Evolutionary conservation across 2,329 filamentous ascomycete genomes (phyloP).

Genomic region (Dissoconium aciculare): DNA sequence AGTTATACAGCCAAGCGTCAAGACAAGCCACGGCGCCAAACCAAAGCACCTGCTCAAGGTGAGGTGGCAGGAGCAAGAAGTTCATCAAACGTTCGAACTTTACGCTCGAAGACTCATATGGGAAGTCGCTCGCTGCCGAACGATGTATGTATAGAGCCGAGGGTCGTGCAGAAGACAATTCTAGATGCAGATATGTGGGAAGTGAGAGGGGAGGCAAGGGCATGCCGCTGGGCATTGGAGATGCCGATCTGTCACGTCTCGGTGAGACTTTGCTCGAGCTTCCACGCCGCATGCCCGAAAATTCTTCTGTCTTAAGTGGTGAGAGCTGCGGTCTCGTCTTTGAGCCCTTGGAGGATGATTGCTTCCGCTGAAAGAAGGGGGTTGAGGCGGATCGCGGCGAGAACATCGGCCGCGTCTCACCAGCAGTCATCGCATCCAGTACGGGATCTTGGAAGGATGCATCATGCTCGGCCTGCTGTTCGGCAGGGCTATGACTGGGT

Average conservation of each 20-base stretch:
- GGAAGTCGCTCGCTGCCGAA: slow-evolving; percentile 42
- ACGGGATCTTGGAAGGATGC: too few relatives aligned
- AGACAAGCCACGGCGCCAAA: slow-evolving; percentile 86
- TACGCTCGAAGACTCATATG: slow-evolving; percentile 82
- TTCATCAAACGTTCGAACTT: slow-evolving; percentile 88
- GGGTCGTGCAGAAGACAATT: slow-evolving; percentile 45
- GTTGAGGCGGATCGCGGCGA: slow-evolving; percentile 6
- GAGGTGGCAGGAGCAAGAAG: slow-evolving; percentile 66
- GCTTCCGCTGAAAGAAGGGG: slow-evolving; percentile 6
- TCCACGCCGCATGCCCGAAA: slow-evolving; percentile 18
- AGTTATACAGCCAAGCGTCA: slow-evolving; percentile 91
- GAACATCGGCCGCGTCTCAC: background rate
- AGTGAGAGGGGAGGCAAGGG: slow-evolving; percentile 49
- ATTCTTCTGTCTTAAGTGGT: slow-evolving; percentile 16
- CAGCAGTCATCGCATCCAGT: slow-evolving; percentile 5
- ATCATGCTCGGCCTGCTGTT: too few relatives aligned
- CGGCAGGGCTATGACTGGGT: too few relatives aligned
- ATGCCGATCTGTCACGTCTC: slow-evolving; percentile 23
- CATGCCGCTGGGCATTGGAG: slow-evolving; percentile 37
- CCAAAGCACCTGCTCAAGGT: slow-evolving; percentile 67
- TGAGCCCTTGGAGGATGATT: slow-evolving; percentile 7
- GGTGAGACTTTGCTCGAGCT: slow-evolving; percentile 20
- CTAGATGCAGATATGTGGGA: slow-evolving; percentile 50
- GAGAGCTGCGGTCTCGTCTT: slow-evolving; percentile 9
- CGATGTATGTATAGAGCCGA: slow-evolving; percentile 50